Conservation (phyloP, 2,329 filamentous ascomycete genomes). For the Corinectria fuckeliana region DNA sequence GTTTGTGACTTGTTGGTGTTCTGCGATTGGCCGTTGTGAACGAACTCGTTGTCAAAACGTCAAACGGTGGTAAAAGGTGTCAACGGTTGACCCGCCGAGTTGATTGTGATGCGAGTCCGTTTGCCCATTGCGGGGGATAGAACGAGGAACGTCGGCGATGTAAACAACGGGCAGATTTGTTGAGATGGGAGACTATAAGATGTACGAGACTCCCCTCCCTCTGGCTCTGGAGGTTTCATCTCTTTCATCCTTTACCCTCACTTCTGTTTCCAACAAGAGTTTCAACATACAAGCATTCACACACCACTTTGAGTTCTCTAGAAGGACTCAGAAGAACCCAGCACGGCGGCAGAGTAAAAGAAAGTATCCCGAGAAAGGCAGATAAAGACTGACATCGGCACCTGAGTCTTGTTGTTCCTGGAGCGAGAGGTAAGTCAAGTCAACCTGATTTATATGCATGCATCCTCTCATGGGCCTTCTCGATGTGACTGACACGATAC, state of each 20-base stretch:
- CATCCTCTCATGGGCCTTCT: neutral
- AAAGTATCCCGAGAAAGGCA: neutral
- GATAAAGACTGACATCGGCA: neutral
- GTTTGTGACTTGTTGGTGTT: neutral
- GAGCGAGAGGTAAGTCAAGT: neutral
- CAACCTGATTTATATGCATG: neutral
- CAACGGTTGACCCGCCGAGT: neutral
- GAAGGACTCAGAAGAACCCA: neutral
- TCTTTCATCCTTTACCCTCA: neutral
- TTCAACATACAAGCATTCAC: neutral
- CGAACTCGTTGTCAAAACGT: too few relatives aligned
- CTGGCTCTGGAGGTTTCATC: neutral
- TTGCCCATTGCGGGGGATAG: neutral
- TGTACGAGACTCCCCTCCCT: neutral
- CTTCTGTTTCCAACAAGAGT: neutral
- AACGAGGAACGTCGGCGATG: neutral
- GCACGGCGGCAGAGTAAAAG: too few relatives aligned
- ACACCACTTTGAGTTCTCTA: neutral
- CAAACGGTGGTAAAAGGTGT: too few relatives aligned
- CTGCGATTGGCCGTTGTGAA: neutral
- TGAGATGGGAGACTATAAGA: neutral
- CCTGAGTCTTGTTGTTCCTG: neutral
- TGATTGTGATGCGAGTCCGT: neutral
- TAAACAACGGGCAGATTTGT: neutral
- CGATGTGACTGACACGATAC: neutral